These are phyloP conservation scores for Sungouiella thailandica DNA, from an alignment of 805 yeast species.

Conservation along the genomic window DNA sequence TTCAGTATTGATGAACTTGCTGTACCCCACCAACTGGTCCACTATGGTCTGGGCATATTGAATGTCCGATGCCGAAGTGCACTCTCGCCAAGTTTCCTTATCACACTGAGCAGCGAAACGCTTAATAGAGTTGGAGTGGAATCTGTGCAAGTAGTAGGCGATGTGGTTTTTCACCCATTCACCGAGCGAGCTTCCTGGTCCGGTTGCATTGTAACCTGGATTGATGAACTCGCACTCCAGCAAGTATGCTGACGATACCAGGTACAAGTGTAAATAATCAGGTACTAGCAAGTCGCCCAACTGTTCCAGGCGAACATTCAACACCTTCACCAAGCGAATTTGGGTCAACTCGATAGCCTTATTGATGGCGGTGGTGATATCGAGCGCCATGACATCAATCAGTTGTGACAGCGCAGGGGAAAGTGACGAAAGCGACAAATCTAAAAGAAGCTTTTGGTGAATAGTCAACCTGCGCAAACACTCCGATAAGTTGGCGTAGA, in stretches of 20 bases:
- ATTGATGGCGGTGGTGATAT: slow-evolving; percentile 60
- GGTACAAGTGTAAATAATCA: slow-evolving; percentile 64
- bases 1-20: slow-evolving; percentile 18
- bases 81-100: slow-evolving; percentile 77
- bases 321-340: slow-evolving; percentile 68
- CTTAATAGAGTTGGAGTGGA: slow-evolving; percentile 49
- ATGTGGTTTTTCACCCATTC: slow-evolving; percentile 66
- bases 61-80: slow-evolving; percentile 43
- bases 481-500: slow-evolving; percentile 63
- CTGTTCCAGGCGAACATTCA: slow-evolving; percentile 72
- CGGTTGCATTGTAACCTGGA: slow-evolving; percentile 56
- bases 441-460: slow-evolving; percentile 77
- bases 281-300: slow-evolving; percentile 52
- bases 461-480: slow-evolving; percentile 66
- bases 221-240: slow-evolving; percentile 80
- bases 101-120: slow-evolving; percentile 49
- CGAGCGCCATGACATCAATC: slow-evolving; percentile 53
- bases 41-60: slow-evolving; percentile 18
- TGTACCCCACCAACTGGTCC: slow-evolving; percentile 22
- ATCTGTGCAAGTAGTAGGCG: slow-evolving; percentile 50
- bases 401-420: slow-evolving; percentile 17
- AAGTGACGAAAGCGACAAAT: slow-evolving; percentile 46
- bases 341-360: slow-evolving; percentile 70
- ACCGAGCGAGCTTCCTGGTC: slow-evolving; percentile 47
- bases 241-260: slow-evolving; percentile 63